Percentiles rank a stretch among this genome's conserved stretches.
phyloP scores from a whole-genome alignment of 2,329 filamentous ascomycete genomes.

The Arthrobotrys musiformis region DNA sequence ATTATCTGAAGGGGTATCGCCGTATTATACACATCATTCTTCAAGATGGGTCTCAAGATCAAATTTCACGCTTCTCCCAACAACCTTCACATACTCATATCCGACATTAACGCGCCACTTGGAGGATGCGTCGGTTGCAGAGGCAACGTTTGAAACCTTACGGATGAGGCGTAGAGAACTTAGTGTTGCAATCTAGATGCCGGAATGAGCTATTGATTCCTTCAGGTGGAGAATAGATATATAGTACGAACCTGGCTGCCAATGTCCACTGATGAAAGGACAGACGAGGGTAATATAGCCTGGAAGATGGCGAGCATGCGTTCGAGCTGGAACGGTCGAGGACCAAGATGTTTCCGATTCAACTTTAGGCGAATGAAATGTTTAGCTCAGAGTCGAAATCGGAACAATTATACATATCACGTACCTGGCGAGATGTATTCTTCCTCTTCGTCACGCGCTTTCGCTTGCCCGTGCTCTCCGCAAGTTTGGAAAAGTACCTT shows the following conservation, averaged over 20 bases:
- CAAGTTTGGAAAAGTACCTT: constrained; percentile 77
- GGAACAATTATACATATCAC: neutral
- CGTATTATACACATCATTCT: constrained; percentile 65
- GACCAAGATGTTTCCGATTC: constrained; percentile 78
- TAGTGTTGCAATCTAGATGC: constrained; percentile 73
- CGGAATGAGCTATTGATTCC: constrained; percentile 52
- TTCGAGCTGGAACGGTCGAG: constrained; percentile 80
- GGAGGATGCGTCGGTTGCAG: constrained; percentile 70
- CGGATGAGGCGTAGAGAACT: constrained; percentile 76
- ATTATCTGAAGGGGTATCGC: constrained; percentile 1
- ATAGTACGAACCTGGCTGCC: constrained; percentile 61
- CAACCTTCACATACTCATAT: constrained; percentile 77
- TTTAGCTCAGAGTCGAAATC: neutral
- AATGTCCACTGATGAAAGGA: constrained; percentile 65
- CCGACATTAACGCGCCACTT: constrained; percentile 82
- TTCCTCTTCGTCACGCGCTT: constrained; percentile 53
- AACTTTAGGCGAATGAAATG: constrained; percentile 66
- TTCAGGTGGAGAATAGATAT: neutral
- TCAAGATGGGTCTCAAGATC: constrained; percentile 81
- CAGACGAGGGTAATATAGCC: constrained; percentile 69
- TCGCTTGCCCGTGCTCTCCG: constrained; percentile 56
- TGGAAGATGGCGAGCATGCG: constrained; percentile 81
- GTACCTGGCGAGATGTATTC: constrained; percentile 66
- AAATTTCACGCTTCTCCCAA: constrained; percentile 79
- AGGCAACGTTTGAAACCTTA: constrained; percentile 70